Conservation (phyloP, 163 green algal species). For the Chloromonas sp. region DNA sequence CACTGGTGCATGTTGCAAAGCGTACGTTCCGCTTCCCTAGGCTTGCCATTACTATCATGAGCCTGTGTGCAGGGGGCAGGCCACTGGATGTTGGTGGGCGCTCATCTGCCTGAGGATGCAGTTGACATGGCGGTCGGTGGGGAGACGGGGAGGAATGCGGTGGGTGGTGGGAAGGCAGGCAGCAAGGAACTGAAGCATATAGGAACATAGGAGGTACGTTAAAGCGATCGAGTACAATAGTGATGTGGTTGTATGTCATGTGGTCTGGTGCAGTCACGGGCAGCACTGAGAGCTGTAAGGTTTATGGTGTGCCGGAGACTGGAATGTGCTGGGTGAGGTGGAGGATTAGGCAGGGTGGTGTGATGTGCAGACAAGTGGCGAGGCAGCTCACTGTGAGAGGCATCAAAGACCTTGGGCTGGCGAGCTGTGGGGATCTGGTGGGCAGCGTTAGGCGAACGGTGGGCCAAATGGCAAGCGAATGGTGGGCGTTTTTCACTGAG, state of each 20-base stretch:
- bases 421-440: no score
- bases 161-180: neutral
- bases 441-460: no score
- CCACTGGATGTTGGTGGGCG: conserved; percentile 9
- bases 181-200: neutral
- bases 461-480: no score
- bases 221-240: neutral
- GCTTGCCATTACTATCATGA: no score
- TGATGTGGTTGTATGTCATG: neutral
- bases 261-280: neutral
- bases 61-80: conserved; percentile 1
- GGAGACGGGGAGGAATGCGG: neutral
- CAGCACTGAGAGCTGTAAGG: neutral
- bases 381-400: no score
- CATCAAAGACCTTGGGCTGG: no score
- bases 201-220: neutral
- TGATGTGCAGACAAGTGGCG: no score
- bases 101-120: conserved; percentile 7
- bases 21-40: no score
- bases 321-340: neutral
- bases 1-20: no score
- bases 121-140: conserved; percentile 13
- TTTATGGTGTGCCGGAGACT: neutral
- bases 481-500: no score
- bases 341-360: no score